Evolutionary conservation across 2,329 filamentous ascomycete species (phyloP).

Genomic region (Geoglossum cookeanum): DNA sequence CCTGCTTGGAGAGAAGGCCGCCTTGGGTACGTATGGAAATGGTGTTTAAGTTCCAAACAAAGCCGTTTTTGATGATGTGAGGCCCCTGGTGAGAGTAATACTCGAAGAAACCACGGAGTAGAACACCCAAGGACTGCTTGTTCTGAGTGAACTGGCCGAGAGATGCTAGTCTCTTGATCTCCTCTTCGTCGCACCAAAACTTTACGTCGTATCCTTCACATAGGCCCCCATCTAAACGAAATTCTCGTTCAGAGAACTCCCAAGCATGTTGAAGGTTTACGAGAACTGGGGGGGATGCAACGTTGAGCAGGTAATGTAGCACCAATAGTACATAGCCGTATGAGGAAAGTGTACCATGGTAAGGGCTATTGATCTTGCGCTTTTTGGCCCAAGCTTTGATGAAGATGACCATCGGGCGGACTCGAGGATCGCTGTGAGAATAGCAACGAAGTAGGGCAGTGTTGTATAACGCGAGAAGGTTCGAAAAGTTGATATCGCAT

Average conservation of each 20-base stretch:
- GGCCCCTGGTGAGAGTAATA: constrained; percentile 54
- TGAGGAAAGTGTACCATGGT: constrained; percentile 68
- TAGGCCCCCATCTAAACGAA: constrained; percentile 23
- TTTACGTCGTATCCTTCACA: constrained; percentile 47
- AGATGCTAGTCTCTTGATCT: constrained; percentile 42
- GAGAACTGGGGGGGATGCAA: constrained; percentile 61
- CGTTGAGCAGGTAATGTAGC: constrained; percentile 71
- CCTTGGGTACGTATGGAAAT: constrained; percentile 55
- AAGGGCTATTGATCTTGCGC: constrained; percentile 70
- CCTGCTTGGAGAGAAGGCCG: constrained; percentile 52
- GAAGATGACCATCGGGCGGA: constrained; percentile 62
- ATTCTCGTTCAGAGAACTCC: constrained; percentile 15
- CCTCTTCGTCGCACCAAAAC: constrained; percentile 59
- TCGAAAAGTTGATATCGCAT: constrained; percentile 84
- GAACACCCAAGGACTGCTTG: constrained; percentile 44
- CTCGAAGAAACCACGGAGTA: constrained; percentile 72
- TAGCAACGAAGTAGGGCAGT: constrained; percentile 70
- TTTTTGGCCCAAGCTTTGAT: constrained; percentile 81
- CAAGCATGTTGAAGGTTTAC: constrained; percentile 55
- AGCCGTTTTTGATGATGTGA: constrained; percentile 33
- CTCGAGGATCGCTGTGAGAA: constrained; percentile 56
- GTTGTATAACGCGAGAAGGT: constrained; percentile 67
- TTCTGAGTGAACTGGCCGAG: constrained; percentile 47
- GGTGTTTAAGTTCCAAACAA: constrained; percentile 66
- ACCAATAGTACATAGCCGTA: constrained; percentile 91